Percentiles rank a stretch among this genome's conserved stretches.
Conservation (phyloP, 768 basidiomycete genomes). For the Suillus luteus region DNA sequence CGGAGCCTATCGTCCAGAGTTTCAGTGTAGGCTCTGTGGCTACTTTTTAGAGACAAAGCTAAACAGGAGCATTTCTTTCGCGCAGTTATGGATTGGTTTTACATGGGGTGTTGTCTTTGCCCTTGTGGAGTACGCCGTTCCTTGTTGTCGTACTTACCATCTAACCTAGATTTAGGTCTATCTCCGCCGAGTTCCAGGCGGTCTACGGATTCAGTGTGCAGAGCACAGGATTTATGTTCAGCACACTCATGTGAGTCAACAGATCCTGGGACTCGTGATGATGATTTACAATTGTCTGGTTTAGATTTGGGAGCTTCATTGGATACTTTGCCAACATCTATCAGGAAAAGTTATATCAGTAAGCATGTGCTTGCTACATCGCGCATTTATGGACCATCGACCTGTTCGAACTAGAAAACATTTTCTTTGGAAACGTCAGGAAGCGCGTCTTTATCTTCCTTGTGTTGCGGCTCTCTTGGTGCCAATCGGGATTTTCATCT, state of each 20-base stretch:
- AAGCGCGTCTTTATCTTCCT: conserved; percentile 58
- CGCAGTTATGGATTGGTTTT: conserved; percentile 62
- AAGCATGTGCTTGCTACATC: conserved; percentile 21
- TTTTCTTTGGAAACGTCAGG: conserved; percentile 36
- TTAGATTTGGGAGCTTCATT: conserved; percentile 50
- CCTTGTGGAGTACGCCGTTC: conserved; percentile 48
- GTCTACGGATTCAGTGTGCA: conserved; percentile 62
- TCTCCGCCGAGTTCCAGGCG: conserved; percentile 50
- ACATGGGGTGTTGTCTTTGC: conserved; percentile 75
- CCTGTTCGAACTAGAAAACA: conserved; percentile 13
- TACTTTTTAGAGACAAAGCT: conserved; percentile 5
- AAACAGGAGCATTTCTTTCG: conserved; percentile 1
- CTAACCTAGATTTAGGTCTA: conserved; percentile 38
- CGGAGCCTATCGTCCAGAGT: conserved; percentile 67
- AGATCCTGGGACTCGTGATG: background rate
- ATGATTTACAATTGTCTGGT: conserved; percentile 11
- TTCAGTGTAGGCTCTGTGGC: conserved; percentile 53
- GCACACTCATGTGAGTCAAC: conserved; percentile 49
- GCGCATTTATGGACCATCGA: background rate
- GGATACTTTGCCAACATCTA: conserved; percentile 44
- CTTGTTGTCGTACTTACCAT: background rate
- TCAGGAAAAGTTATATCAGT: conserved; percentile 51
- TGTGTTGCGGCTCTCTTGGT: conserved; percentile 53
- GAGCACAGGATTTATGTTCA: conserved; percentile 56
- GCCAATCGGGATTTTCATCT: conserved; percentile 64